Base-by-base conservation (phyloP, 116 monocot genomes). In the Phalaenopsis hybrid region DNA sequence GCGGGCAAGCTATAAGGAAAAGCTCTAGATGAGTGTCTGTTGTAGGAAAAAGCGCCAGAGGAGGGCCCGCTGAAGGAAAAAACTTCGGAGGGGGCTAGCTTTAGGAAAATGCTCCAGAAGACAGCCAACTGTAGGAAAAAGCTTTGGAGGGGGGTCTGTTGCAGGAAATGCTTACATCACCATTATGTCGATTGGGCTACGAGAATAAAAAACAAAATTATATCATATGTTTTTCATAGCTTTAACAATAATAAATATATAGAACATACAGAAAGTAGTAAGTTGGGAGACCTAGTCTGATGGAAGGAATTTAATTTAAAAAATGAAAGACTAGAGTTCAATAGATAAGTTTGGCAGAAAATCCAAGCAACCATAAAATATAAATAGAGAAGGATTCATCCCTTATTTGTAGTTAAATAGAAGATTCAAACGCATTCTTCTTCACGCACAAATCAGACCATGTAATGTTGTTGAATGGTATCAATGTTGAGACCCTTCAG, bases 401-500 rank as follows among this genome's bases (percentile, higher is more conserved):
- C 10, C 3, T 72, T 28, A 28, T 28, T 2, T 72, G 12, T 72
- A 11, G 37, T 41, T 9, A 20, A 9, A 10, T 33, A 9, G 5
- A 61, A 61, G n/a, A n/a, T 23, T 5, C 61, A 61, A 61, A 61
- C 28, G n/a, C n/a, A n/a, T 5, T 50, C 1, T 10, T 50, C 50
- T 50, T 10, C 50, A 28, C 28, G 1, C 8, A 15, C 4, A n/a
- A 0, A 63, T 81, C 76, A 91, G 9, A 93, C 91, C 6, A 91
- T 94, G 84, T 94, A 94, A 69, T 91, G 86, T 76, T 94, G 91
- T 83, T 91, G 91, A 81, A 91, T 91, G 69, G 83, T 90, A 75
- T 91, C 87, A 20, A 94, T 89, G 88, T 94, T 91, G 11, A 94
- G 89, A 25, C 94, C 94, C 81, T 94, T 94, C 80, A 91, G 85